Conservation (phyloP, 139 green algal genomes). For the Chlorella ohadii region DNA sequence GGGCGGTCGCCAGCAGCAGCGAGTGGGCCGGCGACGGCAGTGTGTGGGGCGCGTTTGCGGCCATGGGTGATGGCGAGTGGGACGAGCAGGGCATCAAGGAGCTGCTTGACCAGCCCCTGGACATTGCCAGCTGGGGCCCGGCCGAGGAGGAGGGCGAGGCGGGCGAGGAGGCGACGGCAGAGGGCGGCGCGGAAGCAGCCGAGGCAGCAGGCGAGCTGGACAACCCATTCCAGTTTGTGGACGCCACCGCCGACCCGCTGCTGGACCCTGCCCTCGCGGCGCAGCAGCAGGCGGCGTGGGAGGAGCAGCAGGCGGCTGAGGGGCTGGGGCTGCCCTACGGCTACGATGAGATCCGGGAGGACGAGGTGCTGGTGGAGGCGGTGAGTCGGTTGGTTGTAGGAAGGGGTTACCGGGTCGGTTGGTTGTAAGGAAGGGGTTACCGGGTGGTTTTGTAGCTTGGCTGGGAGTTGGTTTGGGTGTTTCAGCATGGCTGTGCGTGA, state of each 20-base stretch:
- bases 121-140: conserved; percentile 2
- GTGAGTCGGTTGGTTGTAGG: not conserved
- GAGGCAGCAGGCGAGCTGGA: not conserved
- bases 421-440: too few species aligned
- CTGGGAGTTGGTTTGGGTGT: too few species aligned
- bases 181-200: not conserved
- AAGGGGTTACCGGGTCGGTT: too few species aligned
- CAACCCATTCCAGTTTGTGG: conserved; percentile 17
- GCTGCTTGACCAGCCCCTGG: not conserved
- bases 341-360: conserved; percentile 35
- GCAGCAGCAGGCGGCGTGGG: not conserved
- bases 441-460: too few species aligned
- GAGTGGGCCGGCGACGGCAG: too few species aligned
- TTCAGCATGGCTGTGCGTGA: too few species aligned
- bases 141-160: not conserved
- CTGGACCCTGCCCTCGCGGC: not conserved
- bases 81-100: too few species aligned
- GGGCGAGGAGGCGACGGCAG: not conserved
- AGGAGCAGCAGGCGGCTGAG: not conserved
- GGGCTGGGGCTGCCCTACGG: not conserved
- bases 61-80: too few species aligned
- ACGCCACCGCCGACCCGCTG: not conserved
- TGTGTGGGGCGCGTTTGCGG: too few species aligned
- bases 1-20: too few species aligned
- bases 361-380: not conserved